phyloP scores from a whole-genome alignment of 495 filamentous ascomycete species.

The Xylaria flabelliformis region DNA sequence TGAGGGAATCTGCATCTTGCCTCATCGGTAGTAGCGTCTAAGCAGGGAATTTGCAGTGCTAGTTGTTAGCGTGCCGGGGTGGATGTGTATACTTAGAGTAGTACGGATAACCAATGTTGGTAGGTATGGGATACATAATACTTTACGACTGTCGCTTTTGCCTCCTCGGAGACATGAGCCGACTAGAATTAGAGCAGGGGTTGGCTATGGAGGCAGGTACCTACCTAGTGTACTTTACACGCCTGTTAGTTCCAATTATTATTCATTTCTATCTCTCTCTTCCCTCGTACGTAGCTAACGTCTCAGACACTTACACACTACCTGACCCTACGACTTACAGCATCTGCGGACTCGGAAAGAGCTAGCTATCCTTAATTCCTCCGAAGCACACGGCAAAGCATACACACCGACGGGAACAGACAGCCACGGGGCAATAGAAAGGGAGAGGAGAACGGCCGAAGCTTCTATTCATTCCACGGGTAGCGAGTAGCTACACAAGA shows the following conservation, averaged over 20 bases:
- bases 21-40: constrained; percentile 7
- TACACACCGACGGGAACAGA: background rate
- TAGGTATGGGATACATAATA: constrained; percentile 4
- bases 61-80: constrained; percentile 12
- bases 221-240: constrained; percentile 5
- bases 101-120: constrained; percentile 6
- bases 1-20: background rate
- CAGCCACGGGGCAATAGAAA: background rate
- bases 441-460: constrained; percentile 16
- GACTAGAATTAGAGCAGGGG: constrained; percentile 24
- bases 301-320: constrained; percentile 24
- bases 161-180: constrained; percentile 30
- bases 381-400: constrained; percentile 15
- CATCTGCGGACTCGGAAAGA: constrained; percentile 11
- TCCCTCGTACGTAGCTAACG: constrained; percentile 25
- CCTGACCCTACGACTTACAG: constrained; percentile 9
- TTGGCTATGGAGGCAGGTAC: constrained; percentile 11
- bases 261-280: constrained; percentile 10
- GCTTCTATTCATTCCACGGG: constrained; percentile 30
- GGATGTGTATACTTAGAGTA: constrained; percentile 1
- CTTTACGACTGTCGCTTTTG: constrained; percentile 29
- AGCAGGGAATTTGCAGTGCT: background rate
- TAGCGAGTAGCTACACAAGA: constrained; percentile 40
- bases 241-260: constrained; percentile 24
- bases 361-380: background rate